phyloP scores from a whole-genome alignment of 108 stramenopile species.

The Pseudonitzschia multistriata region DNA sequence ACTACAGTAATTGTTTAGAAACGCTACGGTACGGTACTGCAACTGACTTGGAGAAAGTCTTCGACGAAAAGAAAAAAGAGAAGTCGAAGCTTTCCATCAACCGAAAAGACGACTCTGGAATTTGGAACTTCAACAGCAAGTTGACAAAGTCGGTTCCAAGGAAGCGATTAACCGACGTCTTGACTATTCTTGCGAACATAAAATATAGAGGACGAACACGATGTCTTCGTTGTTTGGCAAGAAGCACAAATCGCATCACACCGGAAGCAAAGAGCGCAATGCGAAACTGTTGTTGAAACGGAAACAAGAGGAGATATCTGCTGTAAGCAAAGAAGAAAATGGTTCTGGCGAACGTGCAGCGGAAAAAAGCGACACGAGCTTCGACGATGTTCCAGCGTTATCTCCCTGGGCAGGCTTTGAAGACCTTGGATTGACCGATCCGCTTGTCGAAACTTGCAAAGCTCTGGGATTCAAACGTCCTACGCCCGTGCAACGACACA shows the following conservation, averaged over 20 bases:
- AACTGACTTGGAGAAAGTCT: too few relatives aligned
- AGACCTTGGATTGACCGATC: conserved; percentile 59
- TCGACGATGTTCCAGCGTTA: neutral
- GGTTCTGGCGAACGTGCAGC: neutral
- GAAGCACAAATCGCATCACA: neutral
- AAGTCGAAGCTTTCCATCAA: too few relatives aligned
- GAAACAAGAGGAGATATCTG: conserved; percentile 8
- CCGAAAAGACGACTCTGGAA: too few relatives aligned
- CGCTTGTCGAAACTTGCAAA: conserved; percentile 67
- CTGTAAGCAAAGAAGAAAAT: neutral
- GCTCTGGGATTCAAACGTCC: conserved; percentile 62
- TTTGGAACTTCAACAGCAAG: too few relatives aligned
- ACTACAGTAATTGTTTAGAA: too few relatives aligned
- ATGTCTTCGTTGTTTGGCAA: conserved; percentile 36
- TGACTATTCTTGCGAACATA: neutral
- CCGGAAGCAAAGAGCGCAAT: conserved; percentile 15
- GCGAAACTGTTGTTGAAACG: neutral
- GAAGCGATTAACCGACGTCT: too few relatives aligned
- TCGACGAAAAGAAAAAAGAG: too few relatives aligned
- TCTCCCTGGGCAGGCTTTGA: conserved; percentile 57
- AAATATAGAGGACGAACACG: neutral
- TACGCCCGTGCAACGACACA: conserved; percentile 69
- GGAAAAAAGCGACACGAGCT: neutral
- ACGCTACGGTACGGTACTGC: neutral
- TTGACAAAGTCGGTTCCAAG: too few relatives aligned